These are phyloP conservation scores for Alternaria novae-zelandiae DNA, from an alignment of 2,329 filamentous ascomycete genomes.

Conservation along the genomic window DNA sequence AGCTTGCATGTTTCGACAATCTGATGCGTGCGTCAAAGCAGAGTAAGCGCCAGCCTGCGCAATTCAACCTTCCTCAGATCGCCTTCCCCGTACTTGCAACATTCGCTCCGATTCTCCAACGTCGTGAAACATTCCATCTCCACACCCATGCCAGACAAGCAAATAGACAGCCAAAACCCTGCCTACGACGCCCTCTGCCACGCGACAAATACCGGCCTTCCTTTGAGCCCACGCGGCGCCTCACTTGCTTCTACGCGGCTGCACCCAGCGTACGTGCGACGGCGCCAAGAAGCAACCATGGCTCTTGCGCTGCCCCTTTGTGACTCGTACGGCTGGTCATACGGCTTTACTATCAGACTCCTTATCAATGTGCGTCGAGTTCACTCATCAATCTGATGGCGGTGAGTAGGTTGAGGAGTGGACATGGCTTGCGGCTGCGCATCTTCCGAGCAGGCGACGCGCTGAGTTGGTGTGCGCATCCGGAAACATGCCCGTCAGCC, in stretches of 20 bases:
- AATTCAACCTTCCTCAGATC: not conserved
- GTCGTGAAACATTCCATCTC: conserved; percentile 10
- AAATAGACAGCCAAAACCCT: conserved; percentile 7
- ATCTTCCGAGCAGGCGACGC: not conserved
- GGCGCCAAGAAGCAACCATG: conserved; percentile 12
- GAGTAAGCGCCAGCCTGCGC: not conserved
- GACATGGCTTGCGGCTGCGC: not conserved
- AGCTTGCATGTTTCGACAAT: not conserved
- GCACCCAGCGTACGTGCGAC: conserved; percentile 6
- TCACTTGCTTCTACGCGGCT: not conserved
- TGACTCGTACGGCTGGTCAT: conserved; percentile 1
- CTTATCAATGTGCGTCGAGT: conserved; percentile 6
- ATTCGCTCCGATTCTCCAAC: conserved; percentile 2
- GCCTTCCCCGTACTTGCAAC: not conserved
- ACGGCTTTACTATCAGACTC: conserved; percentile 2
- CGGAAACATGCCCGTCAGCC: not conserved
- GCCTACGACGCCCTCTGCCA: not conserved
- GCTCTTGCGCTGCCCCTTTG: conserved; percentile 9
- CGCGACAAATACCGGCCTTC: conserved; percentile 12
- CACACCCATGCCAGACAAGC: conserved; percentile 8
- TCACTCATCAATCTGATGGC: not conserved
- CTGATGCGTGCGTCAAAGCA: not conserved
- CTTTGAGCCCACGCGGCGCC: conserved; percentile 7
- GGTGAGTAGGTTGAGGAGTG: conserved; percentile 1
- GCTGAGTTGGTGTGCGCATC: conserved; percentile 4